These are phyloP conservation scores for Paramyrothecium sp. DNA, from an alignment of 2,329 filamentous ascomycete genomes.

Conservation along the genomic window DNA sequence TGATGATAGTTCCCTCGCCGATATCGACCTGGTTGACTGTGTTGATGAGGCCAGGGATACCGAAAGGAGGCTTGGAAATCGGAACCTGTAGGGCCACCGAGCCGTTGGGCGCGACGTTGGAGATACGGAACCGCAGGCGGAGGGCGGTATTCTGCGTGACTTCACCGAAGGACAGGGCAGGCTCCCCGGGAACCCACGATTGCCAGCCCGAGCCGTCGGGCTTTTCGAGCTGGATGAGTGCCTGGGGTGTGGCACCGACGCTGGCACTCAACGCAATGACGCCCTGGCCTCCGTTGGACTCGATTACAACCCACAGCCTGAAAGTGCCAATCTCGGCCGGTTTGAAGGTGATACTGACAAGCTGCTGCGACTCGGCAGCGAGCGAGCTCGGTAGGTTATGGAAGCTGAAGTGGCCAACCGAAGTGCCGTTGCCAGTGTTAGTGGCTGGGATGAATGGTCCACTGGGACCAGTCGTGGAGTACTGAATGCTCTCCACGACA, in stretches of 20 bases:
- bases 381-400: neutral
- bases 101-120: slow-evolving; percentile 1
- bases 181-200: neutral
- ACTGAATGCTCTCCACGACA: neutral
- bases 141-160: neutral
- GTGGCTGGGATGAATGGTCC: neutral
- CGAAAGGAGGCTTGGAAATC: slow-evolving; percentile 2
- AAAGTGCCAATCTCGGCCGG: neutral
- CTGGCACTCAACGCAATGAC: neutral
- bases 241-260: neutral
- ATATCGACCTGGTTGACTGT: slow-evolving; percentile 3
- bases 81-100: neutral
- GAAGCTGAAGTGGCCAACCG: slow-evolving; percentile 1
- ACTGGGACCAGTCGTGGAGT: neutral
- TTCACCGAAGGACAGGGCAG: neutral
- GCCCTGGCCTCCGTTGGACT: neutral
- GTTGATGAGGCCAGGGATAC: slow-evolving; percentile 1
- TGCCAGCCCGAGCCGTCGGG: slow-evolving; percentile 2
- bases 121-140: slow-evolving; percentile 1
- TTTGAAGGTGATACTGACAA: slow-evolving; percentile 1
- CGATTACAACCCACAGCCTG: neutral
- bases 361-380: neutral
- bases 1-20: slow-evolving; percentile 1
- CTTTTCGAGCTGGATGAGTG: slow-evolving; percentile 3
- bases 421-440: neutral